Evolutionary conservation across 2,329 filamentous ascomycete species (phyloP), one percentile per base, ranked within the genome.

Genomic region (Geosmithia flava): DNA sequence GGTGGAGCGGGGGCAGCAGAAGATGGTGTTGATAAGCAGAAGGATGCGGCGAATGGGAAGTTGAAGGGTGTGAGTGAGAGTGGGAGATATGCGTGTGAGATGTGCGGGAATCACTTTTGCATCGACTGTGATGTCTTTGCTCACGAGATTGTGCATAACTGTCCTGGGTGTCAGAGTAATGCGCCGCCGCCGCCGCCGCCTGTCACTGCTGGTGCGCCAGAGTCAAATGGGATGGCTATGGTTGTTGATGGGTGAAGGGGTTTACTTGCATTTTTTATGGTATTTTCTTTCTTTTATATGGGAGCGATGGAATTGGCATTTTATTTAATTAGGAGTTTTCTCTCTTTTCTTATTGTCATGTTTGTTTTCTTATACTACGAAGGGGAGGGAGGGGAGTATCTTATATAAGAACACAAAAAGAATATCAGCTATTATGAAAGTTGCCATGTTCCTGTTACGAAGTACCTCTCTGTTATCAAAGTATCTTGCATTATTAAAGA

Each of bases 111-210:
- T 51, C 91, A 97, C 66, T 98, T 97, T 62, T 98, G 93, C 70
- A 94, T 98, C 54, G 93, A 98, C 63, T 98, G 93, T 63, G 93
- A 98, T 63, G 81, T 96, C 20, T 96, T 93, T 67, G 85, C 87
- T 20, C 93, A 98, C 62, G 89, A 96, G 67, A 80, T 94, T 13
- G 78, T 95, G 47, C 91, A 98, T 62, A 97, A 97, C 65, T 98
- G 93, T 59, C 90, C 93, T 0, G 91, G 91, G 0, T 98, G 93
- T 63, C 83, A 80, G 63, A 76, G 75, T 58, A 69, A 71, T 49
- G 60, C 55, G 39, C 10, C n/a, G n/a, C n/a, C n/a, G n/a, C n/a
- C n/a, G n/a, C n/a, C n/a, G n/a, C n/a, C n/a, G n/a, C n/a, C n/a
- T n/a, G n/a, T n/a, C n/a, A n/a, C n/a, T n/a, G n/a, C 50, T 44